Evolutionary conservation across 345 rosid genomes (phyloP).

Genomic region (Arabis alpina): DNA sequence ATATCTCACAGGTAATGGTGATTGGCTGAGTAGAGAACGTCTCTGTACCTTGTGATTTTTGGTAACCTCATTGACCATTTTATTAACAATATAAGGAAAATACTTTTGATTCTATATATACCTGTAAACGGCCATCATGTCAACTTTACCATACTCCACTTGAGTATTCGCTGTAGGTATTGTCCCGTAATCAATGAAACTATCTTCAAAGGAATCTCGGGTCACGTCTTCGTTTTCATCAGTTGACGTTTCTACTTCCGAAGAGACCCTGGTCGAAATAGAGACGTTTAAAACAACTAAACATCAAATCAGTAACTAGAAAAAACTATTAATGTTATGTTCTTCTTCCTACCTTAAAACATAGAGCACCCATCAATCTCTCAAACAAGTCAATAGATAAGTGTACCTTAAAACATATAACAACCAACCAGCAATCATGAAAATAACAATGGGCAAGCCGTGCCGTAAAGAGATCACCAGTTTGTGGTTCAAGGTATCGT

Average conservation of each 20-base stretch:
- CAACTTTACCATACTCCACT: too few relatives aligned
- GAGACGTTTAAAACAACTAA: slow-evolving; percentile 4
- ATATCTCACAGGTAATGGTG: slow-evolving; percentile 60
- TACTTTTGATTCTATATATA: slow-evolving; percentile 22
- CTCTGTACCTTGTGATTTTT: slow-evolving; percentile 43
- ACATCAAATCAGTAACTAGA: slow-evolving; percentile 9
- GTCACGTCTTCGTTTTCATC: slow-evolving; percentile 64
- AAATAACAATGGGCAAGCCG: too few relatives aligned
- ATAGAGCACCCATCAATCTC: slow-evolving; percentile 25
- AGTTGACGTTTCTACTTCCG: slow-evolving; percentile 66
- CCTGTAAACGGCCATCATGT: slow-evolving; percentile 97
- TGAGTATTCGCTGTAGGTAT: slow-evolving; percentile 64
- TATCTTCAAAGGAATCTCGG: slow-evolving; percentile 60
- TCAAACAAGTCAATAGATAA: slow-evolving; percentile 6
- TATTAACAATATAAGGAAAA: slow-evolving; percentile 1
- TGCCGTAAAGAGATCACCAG: too few relatives aligned
- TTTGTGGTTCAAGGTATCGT: too few relatives aligned
- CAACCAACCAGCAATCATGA: too few relatives aligned
- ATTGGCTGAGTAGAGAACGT: slow-evolving; percentile 92
- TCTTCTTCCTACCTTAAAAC: slow-evolving; percentile 62
- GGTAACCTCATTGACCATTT: slow-evolving; percentile 9
- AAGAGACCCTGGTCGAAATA: slow-evolving; percentile 64
- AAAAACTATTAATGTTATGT: slow-evolving; percentile 10
- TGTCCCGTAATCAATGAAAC: slow-evolving; percentile 85
- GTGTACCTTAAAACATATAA: too few relatives aligned